A percentile compares a stretch with the other conserved stretches of the same genome.
These are phyloP conservation scores for Myxozyma nipponensis DNA, from an alignment of 805 yeast genomes.

Conservation along the genomic window DNA sequence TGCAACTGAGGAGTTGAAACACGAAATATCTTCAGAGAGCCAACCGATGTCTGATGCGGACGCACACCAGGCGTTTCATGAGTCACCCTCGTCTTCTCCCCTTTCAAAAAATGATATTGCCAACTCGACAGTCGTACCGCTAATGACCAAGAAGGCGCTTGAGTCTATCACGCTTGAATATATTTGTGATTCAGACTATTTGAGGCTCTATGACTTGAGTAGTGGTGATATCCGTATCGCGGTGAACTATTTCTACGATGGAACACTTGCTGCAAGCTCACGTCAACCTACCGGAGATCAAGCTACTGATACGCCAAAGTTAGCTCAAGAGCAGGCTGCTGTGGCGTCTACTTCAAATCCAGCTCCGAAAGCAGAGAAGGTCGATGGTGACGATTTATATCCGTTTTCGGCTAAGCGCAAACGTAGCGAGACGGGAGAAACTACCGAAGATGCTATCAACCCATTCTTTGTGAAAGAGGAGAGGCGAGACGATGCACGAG, in stretches of 20 bases:
- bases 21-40: neutral
- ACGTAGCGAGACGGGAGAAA: too few relatives aligned
- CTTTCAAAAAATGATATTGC: neutral
- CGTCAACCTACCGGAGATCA: too few relatives aligned
- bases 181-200: conserved; percentile 3
- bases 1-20: too few relatives aligned
- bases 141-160: neutral
- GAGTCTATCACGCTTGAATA: conserved; percentile 7
- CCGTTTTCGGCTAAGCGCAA: too few relatives aligned
- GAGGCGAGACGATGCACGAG: too few relatives aligned
- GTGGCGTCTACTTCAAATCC: neutral
- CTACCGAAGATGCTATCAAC: too few relatives aligned
- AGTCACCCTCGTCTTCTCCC: conserved; percentile 17
- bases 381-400: neutral
- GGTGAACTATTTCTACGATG: conserved; percentile 18
- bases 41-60: neutral
- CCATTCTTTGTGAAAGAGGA: too few relatives aligned
- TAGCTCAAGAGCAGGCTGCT: neutral
- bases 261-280: too few relatives aligned
- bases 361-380: neutral
- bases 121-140: neutral
- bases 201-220: conserved; percentile 6
- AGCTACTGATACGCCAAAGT: neutral
- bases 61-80: too few relatives aligned
- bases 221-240: conserved; percentile 22